Evolutionary conservation across 768 basidiomycete species (phyloP).

Genomic region (Trametes sanguinea): DNA sequence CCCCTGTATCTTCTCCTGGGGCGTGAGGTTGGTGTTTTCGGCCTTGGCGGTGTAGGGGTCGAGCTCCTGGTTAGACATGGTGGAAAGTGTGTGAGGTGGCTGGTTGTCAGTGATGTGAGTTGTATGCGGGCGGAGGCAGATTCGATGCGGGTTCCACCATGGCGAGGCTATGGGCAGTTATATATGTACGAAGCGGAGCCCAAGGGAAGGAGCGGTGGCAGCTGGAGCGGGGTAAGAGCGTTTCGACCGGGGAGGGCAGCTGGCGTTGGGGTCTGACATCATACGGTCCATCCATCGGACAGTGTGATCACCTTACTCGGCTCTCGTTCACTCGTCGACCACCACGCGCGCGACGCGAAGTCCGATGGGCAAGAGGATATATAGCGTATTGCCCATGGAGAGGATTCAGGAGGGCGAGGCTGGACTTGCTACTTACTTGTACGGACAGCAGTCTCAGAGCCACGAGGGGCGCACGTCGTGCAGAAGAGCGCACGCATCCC

Average conservation of each 20-base stretch:
- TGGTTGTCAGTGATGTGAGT: not conserved
- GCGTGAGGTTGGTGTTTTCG: constrained; percentile 55
- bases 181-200: not conserved
- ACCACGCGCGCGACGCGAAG: too few species aligned
- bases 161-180: not conserved
- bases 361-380: too few species aligned
- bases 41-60: constrained; percentile 76
- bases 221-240: not conserved
- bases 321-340: not conserved
- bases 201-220: not conserved
- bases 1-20: constrained; percentile 71
- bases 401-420: too few species aligned
- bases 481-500: too few species aligned
- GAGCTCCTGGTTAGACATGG: constrained; percentile 43
- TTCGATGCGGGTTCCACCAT: not conserved
- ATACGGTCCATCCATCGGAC: constrained; percentile 12
- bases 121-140: not conserved
- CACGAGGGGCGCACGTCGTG: too few species aligned
- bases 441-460: too few species aligned
- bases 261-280: constrained; percentile 17
- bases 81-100: not conserved
- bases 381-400: too few species aligned
- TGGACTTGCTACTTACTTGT: too few species aligned
- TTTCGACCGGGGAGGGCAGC: constrained; percentile 1
- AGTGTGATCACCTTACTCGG: not conserved